Base-by-base conservation (phyloP, 768 basidiomycete species). In the Phanerochaete sordida region DNA sequence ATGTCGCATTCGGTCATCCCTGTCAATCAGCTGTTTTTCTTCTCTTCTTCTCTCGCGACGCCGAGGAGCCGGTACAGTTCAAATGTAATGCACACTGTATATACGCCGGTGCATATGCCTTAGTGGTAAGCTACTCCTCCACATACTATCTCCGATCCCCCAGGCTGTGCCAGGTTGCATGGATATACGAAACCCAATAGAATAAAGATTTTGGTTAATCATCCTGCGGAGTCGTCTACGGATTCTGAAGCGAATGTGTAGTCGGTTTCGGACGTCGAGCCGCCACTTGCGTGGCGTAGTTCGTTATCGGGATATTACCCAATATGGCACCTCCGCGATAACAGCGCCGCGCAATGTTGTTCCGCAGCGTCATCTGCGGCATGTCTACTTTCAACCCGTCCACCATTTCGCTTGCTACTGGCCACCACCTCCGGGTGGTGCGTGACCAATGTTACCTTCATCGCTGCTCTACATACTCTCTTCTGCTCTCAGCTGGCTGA, bases 401-500 rank as follows among this genome's bases (percentile, higher is more conserved):
- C 47, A 28, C 47, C 47, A 48, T 28, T 16, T 26, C 24, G 47
- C 47, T 28, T 48, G 47, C 47, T 48, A 26, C 23, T 28, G 24
- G 31, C 59, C 24, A 37, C 44, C 59, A n/a, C 44, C 59, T 47
- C 39, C 16, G 43, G 58, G 33, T 48, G 37, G 49, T 33, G 23
- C 23, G 37, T 21, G 11, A 31, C 46, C 21, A n/a, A 56, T 57
- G 54, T 47, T 61, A 44, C 55, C 60, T 50, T n/a, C 60, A 12
- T 43, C 55, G n/a, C 54, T 61, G n/a, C 30, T 61, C 27, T 24
- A 24, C 3, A 35, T 61, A 2, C 24, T 56, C 13, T 33, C 50
- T 9, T 21, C 24, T n/a, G 24, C 54, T 5, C 37, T 55, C 24
- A 24, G 44, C 11, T 55, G 50, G 50, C 50, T 45, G 9, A 44